These are phyloP conservation scores for Pseudogymnoascus sp. DNA, from an alignment of 2,329 filamentous ascomycete genomes.

Conservation along the genomic window DNA sequence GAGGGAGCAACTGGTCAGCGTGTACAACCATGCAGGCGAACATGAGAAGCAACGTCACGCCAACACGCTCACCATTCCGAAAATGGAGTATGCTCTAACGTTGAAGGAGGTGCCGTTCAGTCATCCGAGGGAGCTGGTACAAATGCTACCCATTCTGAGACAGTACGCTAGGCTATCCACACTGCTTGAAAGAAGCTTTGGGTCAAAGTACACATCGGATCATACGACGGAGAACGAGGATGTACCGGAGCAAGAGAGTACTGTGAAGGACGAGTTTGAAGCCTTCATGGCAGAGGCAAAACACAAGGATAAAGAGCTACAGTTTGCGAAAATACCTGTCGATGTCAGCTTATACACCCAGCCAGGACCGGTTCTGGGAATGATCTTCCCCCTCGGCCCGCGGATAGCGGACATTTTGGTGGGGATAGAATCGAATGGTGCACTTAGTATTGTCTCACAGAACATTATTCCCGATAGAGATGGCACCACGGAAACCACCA, in stretches of 20 bases:
- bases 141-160: conserved; percentile 64
- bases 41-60: conserved; percentile 27
- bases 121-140: conserved; percentile 68
- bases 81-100: conserved; percentile 61
- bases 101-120: conserved; percentile 65
- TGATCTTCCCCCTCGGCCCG: conserved; percentile 25
- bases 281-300: conserved; percentile 22
- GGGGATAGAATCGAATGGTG: conserved; percentile 25
- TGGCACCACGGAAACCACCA: conserved; percentile 10
- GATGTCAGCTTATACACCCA: conserved; percentile 26
- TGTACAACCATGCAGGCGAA: background rate
- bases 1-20: background rate
- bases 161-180: conserved; percentile 67
- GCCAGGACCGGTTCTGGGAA: conserved; percentile 22
- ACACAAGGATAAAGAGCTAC: background rate
- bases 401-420: conserved; percentile 26
- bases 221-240: conserved; percentile 1
- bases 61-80: conserved; percentile 62
- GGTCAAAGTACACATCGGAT: conserved; percentile 15
- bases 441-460: conserved; percentile 24
- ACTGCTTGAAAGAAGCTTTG: conserved; percentile 56
- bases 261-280: conserved; percentile 24
- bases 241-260: conserved; percentile 15
- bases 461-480: conserved; percentile 23
- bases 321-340: conserved; percentile 14